Evolutionary conservation across 192 early-diverging fungal species (phyloP).

Genomic region (Coemansia sp.): DNA sequence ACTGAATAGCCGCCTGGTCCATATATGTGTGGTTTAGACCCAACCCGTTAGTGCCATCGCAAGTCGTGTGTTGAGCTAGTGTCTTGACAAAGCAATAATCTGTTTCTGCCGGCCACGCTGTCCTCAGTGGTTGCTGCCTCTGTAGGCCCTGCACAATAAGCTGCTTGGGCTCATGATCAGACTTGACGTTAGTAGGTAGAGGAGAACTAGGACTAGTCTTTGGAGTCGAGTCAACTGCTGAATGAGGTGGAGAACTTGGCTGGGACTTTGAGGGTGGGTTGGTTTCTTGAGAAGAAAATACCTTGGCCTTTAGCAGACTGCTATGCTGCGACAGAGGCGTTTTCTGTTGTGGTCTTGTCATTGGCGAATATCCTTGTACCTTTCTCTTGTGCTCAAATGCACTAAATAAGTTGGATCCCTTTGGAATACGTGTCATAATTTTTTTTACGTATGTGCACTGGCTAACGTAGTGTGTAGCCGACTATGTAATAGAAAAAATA

Average conservation of each 20-base stretch:
- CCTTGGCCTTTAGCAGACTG: background rate
- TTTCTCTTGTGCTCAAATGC: slow-evolving; percentile 6
- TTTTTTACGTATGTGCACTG: background rate
- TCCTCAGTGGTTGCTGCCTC: background rate
- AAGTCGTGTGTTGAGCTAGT: slow-evolving; percentile 27
- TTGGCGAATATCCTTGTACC: background rate
- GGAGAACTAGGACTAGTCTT: no score
- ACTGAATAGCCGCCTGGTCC: slow-evolving; percentile 26
- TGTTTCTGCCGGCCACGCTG: slow-evolving; percentile 14
- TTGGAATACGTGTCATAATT: background rate
- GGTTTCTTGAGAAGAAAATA: background rate
- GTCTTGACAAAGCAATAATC: slow-evolving; percentile 33
- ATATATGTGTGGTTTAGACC: slow-evolving; percentile 27
- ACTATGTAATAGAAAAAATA: background rate
- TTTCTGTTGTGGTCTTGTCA: background rate
- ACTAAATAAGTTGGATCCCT: background rate
- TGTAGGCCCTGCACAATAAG: background rate
- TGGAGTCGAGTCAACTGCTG: background rate
- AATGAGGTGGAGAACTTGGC: background rate
- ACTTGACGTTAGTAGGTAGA: background rate
- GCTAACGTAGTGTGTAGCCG: background rate
- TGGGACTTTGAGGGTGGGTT: background rate
- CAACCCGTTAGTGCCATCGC: slow-evolving; percentile 24
- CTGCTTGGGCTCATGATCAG: no score
- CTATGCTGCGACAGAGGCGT: background rate